A percentile compares a stretch with the other conserved stretches of the same genome.
These are phyloP conservation scores for Amoebophrya sp. DNA, from an alignment of 169 alveolate species.

Conservation along the genomic window DNA sequence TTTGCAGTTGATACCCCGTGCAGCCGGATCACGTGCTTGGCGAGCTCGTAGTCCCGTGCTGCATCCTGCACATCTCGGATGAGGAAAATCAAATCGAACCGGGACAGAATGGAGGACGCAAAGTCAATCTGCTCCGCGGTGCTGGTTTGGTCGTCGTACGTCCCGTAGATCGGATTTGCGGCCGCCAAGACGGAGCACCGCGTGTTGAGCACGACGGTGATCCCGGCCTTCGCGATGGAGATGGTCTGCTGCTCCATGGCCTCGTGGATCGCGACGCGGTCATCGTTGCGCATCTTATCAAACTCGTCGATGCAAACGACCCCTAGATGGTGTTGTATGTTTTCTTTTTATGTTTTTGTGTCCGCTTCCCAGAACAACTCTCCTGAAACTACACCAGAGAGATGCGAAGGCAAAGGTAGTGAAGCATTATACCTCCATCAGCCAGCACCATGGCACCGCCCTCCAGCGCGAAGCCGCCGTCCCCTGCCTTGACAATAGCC, in stretches of 20 bases:
- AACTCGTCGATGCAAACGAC: conserved; percentile 99
- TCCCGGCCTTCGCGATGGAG: conserved; percentile 99
- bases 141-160: neutral
- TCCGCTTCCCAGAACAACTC: neutral
- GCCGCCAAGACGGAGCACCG: conserved; percentile 90
- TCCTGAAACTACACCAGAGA: too few relatives aligned
- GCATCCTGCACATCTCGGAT: conserved; percentile 88
- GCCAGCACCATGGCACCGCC: conserved; percentile 99
- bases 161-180: conserved; percentile 96
- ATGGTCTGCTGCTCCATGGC: conserved; percentile 99
- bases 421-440: conserved; percentile 75
- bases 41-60: conserved; percentile 75
- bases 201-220: conserved; percentile 85
- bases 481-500: conserved; percentile 80
- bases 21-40: conserved; percentile 79
- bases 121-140: neutral
- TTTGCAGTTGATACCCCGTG: conserved; percentile 41
- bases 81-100: conserved; percentile 96
- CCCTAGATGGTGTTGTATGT: conserved; percentile 68
- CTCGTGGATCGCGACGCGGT: conserved; percentile 99
- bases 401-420: too few relatives aligned
- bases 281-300: conserved; percentile 98
- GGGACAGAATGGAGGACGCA: conserved; percentile 51
- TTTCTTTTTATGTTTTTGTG: conserved; percentile 39
- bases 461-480: conserved; percentile 93